Conservation (phyloP, 2,329 filamentous ascomycete species). For the Colletotrichum camelliae region DNA sequence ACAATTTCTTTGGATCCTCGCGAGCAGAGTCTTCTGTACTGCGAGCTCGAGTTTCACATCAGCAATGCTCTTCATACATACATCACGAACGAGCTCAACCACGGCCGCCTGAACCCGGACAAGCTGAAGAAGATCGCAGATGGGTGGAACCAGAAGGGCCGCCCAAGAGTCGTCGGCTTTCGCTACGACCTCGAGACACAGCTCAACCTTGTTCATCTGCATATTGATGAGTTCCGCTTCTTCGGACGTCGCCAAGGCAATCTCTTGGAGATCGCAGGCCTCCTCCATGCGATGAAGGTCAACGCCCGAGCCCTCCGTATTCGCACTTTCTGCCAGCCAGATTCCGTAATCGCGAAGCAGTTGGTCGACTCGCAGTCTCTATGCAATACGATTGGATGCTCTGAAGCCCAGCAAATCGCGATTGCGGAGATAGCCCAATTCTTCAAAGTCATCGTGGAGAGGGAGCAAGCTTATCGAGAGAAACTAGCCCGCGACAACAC, state of each 20-base stretch:
- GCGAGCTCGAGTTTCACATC: constrained; percentile 63
- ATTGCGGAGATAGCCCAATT: constrained; percentile 58
- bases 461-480: constrained; percentile 40
- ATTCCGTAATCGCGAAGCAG: constrained; percentile 63
- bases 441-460: constrained; percentile 58
- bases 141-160: constrained; percentile 56
- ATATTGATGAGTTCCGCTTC: constrained; percentile 59
- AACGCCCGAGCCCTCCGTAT: constrained; percentile 59
- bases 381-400: constrained; percentile 53
- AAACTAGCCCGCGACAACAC: constrained; percentile 25
- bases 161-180: constrained; percentile 60
- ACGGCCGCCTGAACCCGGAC: constrained; percentile 57
- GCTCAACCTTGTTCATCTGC: constrained; percentile 57
- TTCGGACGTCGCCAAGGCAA: constrained; percentile 52
- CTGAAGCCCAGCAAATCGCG: constrained; percentile 47
- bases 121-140: constrained; percentile 58
- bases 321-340: constrained; percentile 63
- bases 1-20: constrained; percentile 58
- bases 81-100: constrained; percentile 57
- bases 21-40: constrained; percentile 64
- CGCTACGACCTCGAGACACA: constrained; percentile 67
- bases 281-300: constrained; percentile 57
- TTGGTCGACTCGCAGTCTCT: constrained; percentile 58
- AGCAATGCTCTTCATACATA: constrained; percentile 56
- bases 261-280: constrained; percentile 46